Evolutionary conservation across 306 rosid species (phyloP), one percentile per base, ranked within the genome.

Genomic region (Vigna trinervia): DNA sequence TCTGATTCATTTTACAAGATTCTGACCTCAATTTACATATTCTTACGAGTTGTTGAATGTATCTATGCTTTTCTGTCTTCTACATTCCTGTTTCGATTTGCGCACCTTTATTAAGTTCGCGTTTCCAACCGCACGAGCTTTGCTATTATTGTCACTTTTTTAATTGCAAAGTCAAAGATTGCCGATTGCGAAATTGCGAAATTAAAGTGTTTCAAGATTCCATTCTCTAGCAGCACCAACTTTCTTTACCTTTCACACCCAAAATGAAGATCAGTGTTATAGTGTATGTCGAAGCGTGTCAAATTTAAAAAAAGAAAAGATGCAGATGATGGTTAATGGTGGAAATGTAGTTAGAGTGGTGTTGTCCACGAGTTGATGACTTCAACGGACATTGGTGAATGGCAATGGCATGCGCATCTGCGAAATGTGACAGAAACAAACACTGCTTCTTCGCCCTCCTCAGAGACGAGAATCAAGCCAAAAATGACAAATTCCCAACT

Each of bases 101-200:
- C 7, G 12, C 26, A 34, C 19, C 23, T 12, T 14, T 32, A 36
- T n/a, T 63, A n/a, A 30, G 4, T 30, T 30, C 4, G 82, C 39
- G 20, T n/a, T 43, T 59, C 74, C 75, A 46, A 69, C 69, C 20
- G 62, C 69, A 28, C 30, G 43, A 64, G 53, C 46, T 64, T 76
- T 71, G 75, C 59, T 36, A 53, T 20, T 13, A 41, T 38, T 71
- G 81, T 76, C 85, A 80, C 82, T 66, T 50, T 51, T 22, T 65
- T 5, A 2, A 83, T 43, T 41, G 56, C 45, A 67, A 60, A 72
- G 89, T 86, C 89, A 86, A 80, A 86, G 76, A 74, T 74, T 50
- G 84, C 50, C 50, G 32, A 70, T 80, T 72, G 63, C 71, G 74
- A 70, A 76, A 70, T 80, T 71, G 62, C 71, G 74, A 70, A 76